Conservation (phyloP, 140 eudicot species). For the Anethum foeniculum region DNA sequence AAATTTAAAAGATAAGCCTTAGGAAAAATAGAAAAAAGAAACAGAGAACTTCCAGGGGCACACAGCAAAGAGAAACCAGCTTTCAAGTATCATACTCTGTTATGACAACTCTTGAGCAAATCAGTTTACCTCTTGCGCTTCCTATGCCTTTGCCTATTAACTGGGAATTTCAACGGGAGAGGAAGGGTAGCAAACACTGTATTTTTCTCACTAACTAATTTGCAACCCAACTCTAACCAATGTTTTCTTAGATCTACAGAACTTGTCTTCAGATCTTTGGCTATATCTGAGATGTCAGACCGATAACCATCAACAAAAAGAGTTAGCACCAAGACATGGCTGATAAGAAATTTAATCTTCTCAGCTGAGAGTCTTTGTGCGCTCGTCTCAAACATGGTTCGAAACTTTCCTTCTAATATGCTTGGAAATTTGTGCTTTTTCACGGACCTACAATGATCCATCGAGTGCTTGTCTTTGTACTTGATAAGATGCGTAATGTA, state of each 20-base stretch:
- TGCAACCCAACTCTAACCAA: constrained; percentile 58
- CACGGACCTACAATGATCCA: constrained; percentile 51
- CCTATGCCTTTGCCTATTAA: constrained; percentile 13
- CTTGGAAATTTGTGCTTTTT: constrained; percentile 54
- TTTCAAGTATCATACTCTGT: neutral
- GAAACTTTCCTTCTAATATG: constrained; percentile 49
- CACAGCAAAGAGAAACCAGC: neutral
- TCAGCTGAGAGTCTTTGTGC: constrained; percentile 47
- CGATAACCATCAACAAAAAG: constrained; percentile 58
- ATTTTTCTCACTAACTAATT: constrained; percentile 27
- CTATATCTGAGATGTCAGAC: constrained; percentile 62
- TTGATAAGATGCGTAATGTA: constrained; percentile 78
- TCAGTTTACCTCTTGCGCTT: constrained; percentile 39
- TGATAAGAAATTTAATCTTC: constrained; percentile 48
- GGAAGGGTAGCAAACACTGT: constrained; percentile 49
- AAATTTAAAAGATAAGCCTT: neutral
- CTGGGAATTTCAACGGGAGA: constrained; percentile 48
- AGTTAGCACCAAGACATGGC: constrained; percentile 69
- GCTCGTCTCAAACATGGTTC: constrained; percentile 38
- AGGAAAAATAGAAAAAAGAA: neutral
- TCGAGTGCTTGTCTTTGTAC: constrained; percentile 55
- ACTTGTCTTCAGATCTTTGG: constrained; percentile 58
- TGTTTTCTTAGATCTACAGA: constrained; percentile 30
- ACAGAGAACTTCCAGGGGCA: neutral
- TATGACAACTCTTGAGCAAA: neutral